A percentile compares a stretch with the other conserved stretches of the same genome.
Conservation (phyloP, 805 yeast genomes). For the Cyberlindnera mycetangii region DNA sequence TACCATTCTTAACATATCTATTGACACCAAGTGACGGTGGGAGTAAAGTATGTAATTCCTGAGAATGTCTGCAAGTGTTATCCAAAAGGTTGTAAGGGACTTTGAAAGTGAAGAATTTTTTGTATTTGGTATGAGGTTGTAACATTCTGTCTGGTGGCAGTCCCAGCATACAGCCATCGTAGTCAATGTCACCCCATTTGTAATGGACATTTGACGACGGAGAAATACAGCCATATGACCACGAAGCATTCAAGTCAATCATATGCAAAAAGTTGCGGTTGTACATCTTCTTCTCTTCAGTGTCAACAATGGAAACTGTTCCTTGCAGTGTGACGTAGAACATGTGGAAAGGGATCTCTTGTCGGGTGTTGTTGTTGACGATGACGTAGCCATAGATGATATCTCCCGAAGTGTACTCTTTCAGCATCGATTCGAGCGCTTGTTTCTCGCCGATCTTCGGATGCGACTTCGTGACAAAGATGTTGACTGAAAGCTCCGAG, state of each 20-base stretch:
- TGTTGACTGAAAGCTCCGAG: slow-evolving; percentile 44
- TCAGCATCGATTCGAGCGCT: slow-evolving; percentile 34
- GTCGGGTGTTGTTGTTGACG: slow-evolving; percentile 44
- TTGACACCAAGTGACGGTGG: slow-evolving; percentile 43
- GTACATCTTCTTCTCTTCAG: slow-evolving; percentile 32
- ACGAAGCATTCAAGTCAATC: slow-evolving; percentile 56
- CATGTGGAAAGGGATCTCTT: slow-evolving; percentile 58
- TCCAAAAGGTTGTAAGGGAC: slow-evolving; percentile 54
- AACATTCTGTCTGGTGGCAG: slow-evolving; percentile 47
- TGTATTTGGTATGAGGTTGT: slow-evolving; percentile 47
- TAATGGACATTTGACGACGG: slow-evolving; percentile 49
- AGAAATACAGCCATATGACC: slow-evolving; percentile 49
- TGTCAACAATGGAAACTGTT: slow-evolving; percentile 31
- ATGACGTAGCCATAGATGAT: slow-evolving; percentile 56
- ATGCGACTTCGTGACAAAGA: slow-evolving; percentile 49
- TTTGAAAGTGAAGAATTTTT: slow-evolving; percentile 57
- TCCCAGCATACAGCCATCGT: slow-evolving; percentile 48
- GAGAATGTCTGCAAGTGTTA: slow-evolving; percentile 47
- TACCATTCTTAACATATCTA: slow-evolving; percentile 29
- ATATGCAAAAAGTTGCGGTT: slow-evolving; percentile 51
- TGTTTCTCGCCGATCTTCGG: slow-evolving; percentile 39
- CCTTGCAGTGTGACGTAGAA: slow-evolving; percentile 52
- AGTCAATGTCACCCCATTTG: slow-evolving; percentile 39
- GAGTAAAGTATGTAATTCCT: slow-evolving; percentile 34
- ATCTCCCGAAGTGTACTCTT: slow-evolving; percentile 69